Evolutionary conservation across 106 monocot species (phyloP).

Genomic region (Dioscorea zingiberensis): DNA sequence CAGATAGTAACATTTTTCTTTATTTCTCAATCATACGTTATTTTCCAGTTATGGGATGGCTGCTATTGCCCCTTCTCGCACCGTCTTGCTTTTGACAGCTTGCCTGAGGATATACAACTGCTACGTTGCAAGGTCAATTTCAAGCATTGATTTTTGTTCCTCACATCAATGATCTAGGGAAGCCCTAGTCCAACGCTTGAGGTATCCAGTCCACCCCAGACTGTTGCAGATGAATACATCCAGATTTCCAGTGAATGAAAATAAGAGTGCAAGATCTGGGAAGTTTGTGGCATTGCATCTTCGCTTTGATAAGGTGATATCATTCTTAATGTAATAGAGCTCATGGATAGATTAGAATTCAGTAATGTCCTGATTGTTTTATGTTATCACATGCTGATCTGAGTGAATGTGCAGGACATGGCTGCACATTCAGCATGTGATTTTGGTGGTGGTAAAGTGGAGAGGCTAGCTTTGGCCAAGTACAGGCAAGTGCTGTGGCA

Average conservation of each 20-base stretch:
- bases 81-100: constrained; percentile 79
- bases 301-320: constrained; percentile 87
- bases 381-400: not conserved
- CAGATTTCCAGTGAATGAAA: not conserved
- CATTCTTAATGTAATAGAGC: not conserved
- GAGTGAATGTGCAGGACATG: constrained; percentile 63
- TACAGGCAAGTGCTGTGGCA: constrained; percentile 96
- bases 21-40: not conserved
- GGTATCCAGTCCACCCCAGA: constrained; percentile 22
- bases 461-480: constrained; percentile 78
- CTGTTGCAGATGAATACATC: constrained; percentile 14
- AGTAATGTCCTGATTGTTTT: not conserved
- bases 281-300: constrained; percentile 77
- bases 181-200: constrained; percentile 62
- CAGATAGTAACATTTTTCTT: not conserved
- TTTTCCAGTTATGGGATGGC: constrained; percentile 78
- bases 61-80: constrained; percentile 95
- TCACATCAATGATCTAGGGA: constrained; percentile 70
- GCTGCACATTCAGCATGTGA: constrained; percentile 97
- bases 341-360: too few relatives aligned
- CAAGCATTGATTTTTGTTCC: constrained; percentile 80
- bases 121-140: constrained; percentile 95
- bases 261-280: constrained; percentile 17
- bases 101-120: constrained; percentile 75
- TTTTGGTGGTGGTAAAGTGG: constrained; percentile 94